These are phyloP conservation scores for Aegle marmelos DNA, from an alignment of 345 rosid genomes.

Conservation along the genomic window DNA sequence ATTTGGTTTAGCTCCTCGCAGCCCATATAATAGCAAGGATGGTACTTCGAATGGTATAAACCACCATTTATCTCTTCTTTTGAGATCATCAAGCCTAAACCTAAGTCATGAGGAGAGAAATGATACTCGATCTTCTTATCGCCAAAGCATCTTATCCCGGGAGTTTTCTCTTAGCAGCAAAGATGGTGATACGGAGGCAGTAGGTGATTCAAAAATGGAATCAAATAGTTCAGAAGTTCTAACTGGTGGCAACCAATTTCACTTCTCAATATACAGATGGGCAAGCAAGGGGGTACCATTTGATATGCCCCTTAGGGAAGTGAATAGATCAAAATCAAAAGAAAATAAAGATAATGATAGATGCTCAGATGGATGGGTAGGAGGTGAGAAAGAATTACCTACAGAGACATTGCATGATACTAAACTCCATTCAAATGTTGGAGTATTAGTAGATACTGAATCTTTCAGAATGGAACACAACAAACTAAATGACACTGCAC, in stretches of 20 bases:
- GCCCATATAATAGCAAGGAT: conserved; percentile 41
- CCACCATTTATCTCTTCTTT: conserved; percentile 37
- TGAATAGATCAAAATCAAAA: conserved; percentile 34
- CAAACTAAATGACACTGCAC: conserved; percentile 10
- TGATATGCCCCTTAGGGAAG: conserved; percentile 38
- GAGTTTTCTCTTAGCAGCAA: conserved; percentile 25
- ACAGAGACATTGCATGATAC: conserved; percentile 15
- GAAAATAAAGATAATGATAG: conserved; percentile 40
- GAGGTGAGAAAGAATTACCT: conserved; percentile 19
- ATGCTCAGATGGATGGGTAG: conserved; percentile 23
- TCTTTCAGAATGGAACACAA: conserved; percentile 18
- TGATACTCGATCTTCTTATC: conserved; percentile 13
- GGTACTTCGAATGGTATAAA: conserved; percentile 23
- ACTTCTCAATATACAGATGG: conserved; percentile 95
- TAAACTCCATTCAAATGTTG: neutral
- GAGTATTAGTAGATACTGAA: conserved; percentile 5
- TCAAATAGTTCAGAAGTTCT: conserved; percentile 26
- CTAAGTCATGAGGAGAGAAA: conserved; percentile 28
- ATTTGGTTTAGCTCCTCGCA: conserved; percentile 41
- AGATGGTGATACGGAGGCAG: conserved; percentile 26
- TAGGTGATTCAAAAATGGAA: conserved; percentile 23
- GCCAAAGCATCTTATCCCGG: conserved; percentile 32
- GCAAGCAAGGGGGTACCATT: conserved; percentile 68
- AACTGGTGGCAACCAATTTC: conserved; percentile 42
- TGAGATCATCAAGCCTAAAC: conserved; percentile 45